These are phyloP conservation scores for Pyrus hybrid DNA, from an alignment of 331 rosid genomes.

Conservation along the genomic window DNA sequence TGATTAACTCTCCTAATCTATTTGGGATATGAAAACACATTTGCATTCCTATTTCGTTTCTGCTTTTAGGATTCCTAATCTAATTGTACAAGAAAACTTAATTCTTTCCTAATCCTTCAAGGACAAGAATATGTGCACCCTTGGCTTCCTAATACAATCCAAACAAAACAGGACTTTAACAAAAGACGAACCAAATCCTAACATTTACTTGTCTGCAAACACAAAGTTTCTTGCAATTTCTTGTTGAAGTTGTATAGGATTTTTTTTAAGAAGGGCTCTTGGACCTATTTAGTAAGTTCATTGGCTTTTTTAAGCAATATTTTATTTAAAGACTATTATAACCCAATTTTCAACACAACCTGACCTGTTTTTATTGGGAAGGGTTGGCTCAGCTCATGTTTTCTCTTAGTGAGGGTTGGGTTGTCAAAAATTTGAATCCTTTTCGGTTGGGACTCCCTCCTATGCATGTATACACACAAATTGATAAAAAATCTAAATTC, in stretches of 20 bases:
- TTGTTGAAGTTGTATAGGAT: background rate
- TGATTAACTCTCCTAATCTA: too few species aligned
- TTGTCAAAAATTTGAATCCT: background rate
- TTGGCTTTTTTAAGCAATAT: background rate
- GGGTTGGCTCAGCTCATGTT: background rate
- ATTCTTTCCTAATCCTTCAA: too few species aligned
- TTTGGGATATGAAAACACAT: too few species aligned
- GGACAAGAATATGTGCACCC: too few species aligned
- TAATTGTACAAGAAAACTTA: too few species aligned
- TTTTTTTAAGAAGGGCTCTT: background rate
- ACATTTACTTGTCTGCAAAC: too few species aligned
- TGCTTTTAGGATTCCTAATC: too few species aligned
- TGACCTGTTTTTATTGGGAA: background rate
- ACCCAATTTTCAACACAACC: background rate
- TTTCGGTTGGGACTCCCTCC: background rate
- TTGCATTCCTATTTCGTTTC: too few species aligned
- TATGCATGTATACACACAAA: background rate
- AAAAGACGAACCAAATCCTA: too few species aligned
- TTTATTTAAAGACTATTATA: background rate
- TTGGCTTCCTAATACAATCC: too few species aligned
- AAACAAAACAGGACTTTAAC: too few species aligned
- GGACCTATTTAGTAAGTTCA: background rate
- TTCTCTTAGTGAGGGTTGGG: background rate
- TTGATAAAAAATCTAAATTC: background rate
- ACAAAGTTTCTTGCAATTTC: background rate